phyloP scores from a whole-genome alignment of 371 early-diverging fungal species.

The Apophysomyces elegans region DNA sequence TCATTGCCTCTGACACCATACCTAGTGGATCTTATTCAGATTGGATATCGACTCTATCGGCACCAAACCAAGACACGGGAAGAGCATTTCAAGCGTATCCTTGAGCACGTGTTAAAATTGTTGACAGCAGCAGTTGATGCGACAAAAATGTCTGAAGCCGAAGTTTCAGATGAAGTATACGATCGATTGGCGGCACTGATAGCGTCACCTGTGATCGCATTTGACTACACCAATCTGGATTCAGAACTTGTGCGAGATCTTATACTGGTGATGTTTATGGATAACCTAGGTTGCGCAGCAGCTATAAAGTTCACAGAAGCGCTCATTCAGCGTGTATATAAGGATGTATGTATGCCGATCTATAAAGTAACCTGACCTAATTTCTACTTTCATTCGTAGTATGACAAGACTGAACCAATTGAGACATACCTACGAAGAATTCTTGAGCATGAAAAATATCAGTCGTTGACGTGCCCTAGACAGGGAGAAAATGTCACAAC shows the following conservation, averaged over 20 bases:
- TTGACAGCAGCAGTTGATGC: constrained; percentile 28
- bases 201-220: background rate
- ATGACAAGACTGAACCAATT: constrained; percentile 38
- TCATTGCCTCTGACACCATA: constrained; percentile 20
- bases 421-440: constrained; percentile 49
- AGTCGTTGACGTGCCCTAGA: constrained; percentile 32
- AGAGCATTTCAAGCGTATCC: background rate
- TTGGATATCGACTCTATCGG: constrained; percentile 22
- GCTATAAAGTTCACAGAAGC: constrained; percentile 38
- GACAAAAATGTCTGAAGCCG: constrained; percentile 21
- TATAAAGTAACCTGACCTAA: background rate
- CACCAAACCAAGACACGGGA: constrained; percentile 1
- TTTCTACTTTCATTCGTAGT: constrained; percentile 15
- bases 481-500: background rate
- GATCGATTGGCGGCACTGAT: constrained; percentile 19
- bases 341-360: constrained; percentile 20
- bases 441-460: constrained; percentile 42
- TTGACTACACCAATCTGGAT: constrained; percentile 30
- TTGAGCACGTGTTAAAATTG: constrained; percentile 27
- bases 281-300: constrained; percentile 40
- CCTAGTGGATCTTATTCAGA: constrained; percentile 27
- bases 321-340: constrained; percentile 35
- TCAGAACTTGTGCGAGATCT: constrained; percentile 49
- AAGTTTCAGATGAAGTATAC: constrained; percentile 28
- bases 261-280: constrained; percentile 45